Evolutionary conservation across 495 filamentous ascomycete species (phyloP), one percentile per base, ranked within the genome.

Genomic region (Podospora pseudopauciseta): DNA sequence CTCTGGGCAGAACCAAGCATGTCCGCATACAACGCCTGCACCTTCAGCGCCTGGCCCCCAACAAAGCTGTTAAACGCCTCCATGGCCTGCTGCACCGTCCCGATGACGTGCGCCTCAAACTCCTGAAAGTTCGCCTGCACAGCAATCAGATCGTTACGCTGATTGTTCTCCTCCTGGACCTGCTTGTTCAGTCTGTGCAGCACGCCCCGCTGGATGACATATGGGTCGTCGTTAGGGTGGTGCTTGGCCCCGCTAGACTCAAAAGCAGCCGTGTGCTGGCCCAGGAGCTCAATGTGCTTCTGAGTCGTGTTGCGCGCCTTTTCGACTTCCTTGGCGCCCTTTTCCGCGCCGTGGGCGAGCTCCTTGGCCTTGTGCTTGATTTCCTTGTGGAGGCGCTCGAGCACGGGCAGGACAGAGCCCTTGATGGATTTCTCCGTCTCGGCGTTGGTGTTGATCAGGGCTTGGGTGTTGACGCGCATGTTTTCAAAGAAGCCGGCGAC

Each of bases 341-440:
- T 97, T 65, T 87, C 87, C n/a, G 91, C 91, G n/a, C 93, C 92
- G 58, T 88, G 85, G 56, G 83, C 83, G 5, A 99, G 85, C 78
- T 96, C 92, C 83, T 97, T 98, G 49, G 86, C 83, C 81, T 97
- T 97, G 77, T 90, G 88, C 84, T 97, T 98, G 81, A 99, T 94
- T 74, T 98, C 95, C 75, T 93, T 88, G 80, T 97, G 93, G 30
- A 99, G 85, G 32, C 92, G 89, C 76, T 94, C 92, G 73, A 99
- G 86, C 61, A 93, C 89, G 13, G 94, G 96, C 19, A 96, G 85
- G 20, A 97, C 91, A 20, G 87, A 87, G 69, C 86, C 86, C 76
- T 91, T 96, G 60, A 99, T 84, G 67, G 86, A 90, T 82, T 93
- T 92, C 70, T 96, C 94, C 7, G 92, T 93, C 71, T 97, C 93